A percentile compares a stretch with the other conserved stretches of the same genome.
Conservation (phyloP, 1,284 basidiomycete genomes). For the Fereydounia khargensis region DNA sequence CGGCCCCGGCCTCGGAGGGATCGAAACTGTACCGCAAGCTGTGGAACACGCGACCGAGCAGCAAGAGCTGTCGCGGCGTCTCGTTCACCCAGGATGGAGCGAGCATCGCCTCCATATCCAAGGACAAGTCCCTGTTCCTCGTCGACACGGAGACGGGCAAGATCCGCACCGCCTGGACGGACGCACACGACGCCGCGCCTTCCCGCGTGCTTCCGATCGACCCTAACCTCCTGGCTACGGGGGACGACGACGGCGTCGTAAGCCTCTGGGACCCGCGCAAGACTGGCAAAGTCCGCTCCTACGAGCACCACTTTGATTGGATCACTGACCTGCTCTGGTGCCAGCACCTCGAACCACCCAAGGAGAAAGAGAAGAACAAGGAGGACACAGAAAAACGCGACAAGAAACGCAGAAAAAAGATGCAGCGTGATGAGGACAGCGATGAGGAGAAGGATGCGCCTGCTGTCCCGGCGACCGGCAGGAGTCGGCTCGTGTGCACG, state of each 20-base stretch:
- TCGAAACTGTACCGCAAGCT: slow-evolving; percentile 24
- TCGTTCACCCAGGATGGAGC: slow-evolving; percentile 17
- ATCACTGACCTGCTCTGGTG: slow-evolving; percentile 86
- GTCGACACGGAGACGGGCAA: slow-evolving; percentile 63
- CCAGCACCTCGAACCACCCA: slow-evolving; percentile 23
- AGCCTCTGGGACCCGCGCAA: slow-evolving; percentile 84
- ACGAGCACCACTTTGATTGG: slow-evolving; percentile 89
- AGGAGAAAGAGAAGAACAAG: slow-evolving; percentile 16
- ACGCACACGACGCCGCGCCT: slow-evolving; percentile 71
- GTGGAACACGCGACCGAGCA: slow-evolving; percentile 34
- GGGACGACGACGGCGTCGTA: slow-evolving; percentile 90
- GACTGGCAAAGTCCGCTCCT: slow-evolving; percentile 62
- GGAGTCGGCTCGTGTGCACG: slow-evolving; percentile 42
- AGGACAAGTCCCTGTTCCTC: slow-evolving; percentile 70
- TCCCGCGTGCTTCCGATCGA: slow-evolving; percentile 74
- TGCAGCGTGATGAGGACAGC: background rate
- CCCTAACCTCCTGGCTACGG: slow-evolving; percentile 70
- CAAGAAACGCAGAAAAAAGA: slow-evolving; percentile 1
- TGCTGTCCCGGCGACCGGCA: slow-evolving; percentile 2
- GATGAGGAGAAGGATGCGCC: background rate
- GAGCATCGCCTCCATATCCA: slow-evolving; percentile 73
- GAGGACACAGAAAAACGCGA: slow-evolving; percentile 10
- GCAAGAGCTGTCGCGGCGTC: slow-evolving; percentile 46
- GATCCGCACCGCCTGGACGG: slow-evolving; percentile 65
- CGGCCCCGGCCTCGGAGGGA: background rate